Evolutionary conservation across 2,329 filamentous ascomycete species (phyloP).

Genomic region (Trichoderma sp.): DNA sequence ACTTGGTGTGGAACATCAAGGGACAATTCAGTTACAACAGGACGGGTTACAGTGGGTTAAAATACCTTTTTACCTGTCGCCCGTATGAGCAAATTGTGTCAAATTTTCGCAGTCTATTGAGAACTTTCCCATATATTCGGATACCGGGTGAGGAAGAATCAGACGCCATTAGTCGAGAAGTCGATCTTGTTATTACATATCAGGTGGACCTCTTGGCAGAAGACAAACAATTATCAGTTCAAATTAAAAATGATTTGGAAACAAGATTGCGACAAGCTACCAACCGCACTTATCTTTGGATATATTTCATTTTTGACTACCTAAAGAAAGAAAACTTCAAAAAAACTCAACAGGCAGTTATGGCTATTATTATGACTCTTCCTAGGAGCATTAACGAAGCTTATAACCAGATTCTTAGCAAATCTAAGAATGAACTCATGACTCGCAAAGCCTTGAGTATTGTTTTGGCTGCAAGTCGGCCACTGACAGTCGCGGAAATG

Average conservation of each 20-base stretch:
- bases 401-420: not conserved
- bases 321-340: not conserved
- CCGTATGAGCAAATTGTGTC: conserved; percentile 36
- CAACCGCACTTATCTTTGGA: not conserved
- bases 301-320: not conserved
- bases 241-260: not conserved
- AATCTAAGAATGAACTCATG: not conserved
- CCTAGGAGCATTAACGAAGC: not conserved
- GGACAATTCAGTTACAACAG: conserved; percentile 4
- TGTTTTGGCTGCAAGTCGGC: not conserved
- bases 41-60: conserved; percentile 29
- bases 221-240: not conserved
- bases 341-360: not conserved
- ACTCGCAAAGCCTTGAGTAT: not conserved
- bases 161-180: conserved; percentile 39
- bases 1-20: conserved; percentile 28
- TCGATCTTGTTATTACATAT: conserved; percentile 40
- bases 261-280: not conserved
- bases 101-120: conserved; percentile 30
- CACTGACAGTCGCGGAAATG: not conserved
- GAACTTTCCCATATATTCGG: conserved; percentile 34
- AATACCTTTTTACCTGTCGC: conserved; percentile 41
- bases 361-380: not conserved
- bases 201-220: conserved; percentile 30
- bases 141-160: conserved; percentile 43